Evolutionary conservation across 2,329 filamentous ascomycete genomes (phyloP).

Genomic region (Ophiocordyceps camponoti-rufipedis): DNA sequence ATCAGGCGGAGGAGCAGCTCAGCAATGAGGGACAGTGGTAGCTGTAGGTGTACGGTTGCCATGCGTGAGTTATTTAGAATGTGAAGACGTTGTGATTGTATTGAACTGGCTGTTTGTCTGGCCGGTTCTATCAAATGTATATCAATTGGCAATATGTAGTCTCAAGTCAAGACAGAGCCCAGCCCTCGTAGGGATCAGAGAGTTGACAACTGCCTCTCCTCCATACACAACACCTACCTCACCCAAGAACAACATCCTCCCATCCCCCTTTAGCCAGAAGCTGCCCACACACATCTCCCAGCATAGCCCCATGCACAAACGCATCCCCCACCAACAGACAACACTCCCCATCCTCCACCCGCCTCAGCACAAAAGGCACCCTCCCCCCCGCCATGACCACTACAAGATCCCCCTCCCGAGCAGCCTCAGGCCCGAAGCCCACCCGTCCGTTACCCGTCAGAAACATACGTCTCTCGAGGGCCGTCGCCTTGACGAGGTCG

Average conservation of each 20-base stretch:
- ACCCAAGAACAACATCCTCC: not conserved
- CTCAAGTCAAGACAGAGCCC: too few species aligned
- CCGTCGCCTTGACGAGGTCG: not conserved
- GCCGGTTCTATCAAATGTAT: too few species aligned
- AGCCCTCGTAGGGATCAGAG: too few species aligned
- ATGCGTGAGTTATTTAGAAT: too few species aligned
- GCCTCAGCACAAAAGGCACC: not conserved
- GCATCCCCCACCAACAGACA: not conserved
- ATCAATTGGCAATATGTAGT: too few species aligned
- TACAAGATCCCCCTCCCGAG: not conserved
- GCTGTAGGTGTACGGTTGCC: too few species aligned
- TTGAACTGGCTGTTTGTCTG: too few species aligned
- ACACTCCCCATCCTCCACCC: not conserved
- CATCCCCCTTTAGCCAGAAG: not conserved
- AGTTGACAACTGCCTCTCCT: too few species aligned
- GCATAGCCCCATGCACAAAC: not conserved
- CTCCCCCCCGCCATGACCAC: not conserved
- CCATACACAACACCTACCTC: too few species aligned
- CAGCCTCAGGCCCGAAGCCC: not conserved
- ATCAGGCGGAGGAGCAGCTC: conserved; percentile 9
- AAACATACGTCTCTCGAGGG: not conserved
- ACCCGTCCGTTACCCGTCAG: not conserved
- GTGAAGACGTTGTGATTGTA: too few species aligned
- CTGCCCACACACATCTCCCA: not conserved
- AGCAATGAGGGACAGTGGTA: not conserved